Base-by-base conservation (phyloP, 2,329 filamentous ascomycete species). In the Colletotrichum sp. region DNA sequence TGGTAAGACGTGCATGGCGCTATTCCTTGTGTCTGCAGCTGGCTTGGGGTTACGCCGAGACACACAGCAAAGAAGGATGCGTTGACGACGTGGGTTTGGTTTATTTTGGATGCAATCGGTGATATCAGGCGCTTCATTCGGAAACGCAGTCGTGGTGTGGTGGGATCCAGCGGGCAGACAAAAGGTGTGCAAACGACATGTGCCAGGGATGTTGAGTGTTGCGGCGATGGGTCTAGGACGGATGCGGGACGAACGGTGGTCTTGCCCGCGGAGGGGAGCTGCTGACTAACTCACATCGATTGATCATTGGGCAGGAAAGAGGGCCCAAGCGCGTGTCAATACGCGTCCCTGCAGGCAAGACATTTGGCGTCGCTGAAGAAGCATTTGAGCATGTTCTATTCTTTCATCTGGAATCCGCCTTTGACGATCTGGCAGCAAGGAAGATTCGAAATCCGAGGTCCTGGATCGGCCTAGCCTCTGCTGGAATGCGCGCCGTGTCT, bases 1-100 rank as follows among this genome's bases (percentile, higher is more conserved):
- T 71, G 49, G 63, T 63, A 55, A 75, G 69, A 57, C 69, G 26
- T 12, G 30, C 63, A 68, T 75, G 69, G 36, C 49, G 60, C 60
- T 55, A 62, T 55, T 30, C 21, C 28, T 30, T 60, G 32, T 26
- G n/a, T 71, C 55, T 52, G 49, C 30, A 60, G 44, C 26, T 34
- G 68, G 67, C 44, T 63, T 13, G 16, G 28, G 60, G 67, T 71
- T 32, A 52, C 32, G 67, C 60, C 63, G 72, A 67, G 72, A 72
- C 69, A 63, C 28, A 57, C 30, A 21, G 62, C 15, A 36, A 75
- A 32, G 52, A 26, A 39, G 15, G 28, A 49, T 28, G 26, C 28
- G 59, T 63, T 63, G 30, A 28, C 13, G 30, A 24, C 26, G 13
- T 64, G 62, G 62, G 34, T 44, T 64, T 39, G 62, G 21, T 64